A percentile compares a stretch with the other conserved stretches of the same genome.
These are phyloP conservation scores for Cladophialophora psammophila DNA, from an alignment of 2,329 filamentous ascomycete genomes.

Conservation along the genomic window DNA sequence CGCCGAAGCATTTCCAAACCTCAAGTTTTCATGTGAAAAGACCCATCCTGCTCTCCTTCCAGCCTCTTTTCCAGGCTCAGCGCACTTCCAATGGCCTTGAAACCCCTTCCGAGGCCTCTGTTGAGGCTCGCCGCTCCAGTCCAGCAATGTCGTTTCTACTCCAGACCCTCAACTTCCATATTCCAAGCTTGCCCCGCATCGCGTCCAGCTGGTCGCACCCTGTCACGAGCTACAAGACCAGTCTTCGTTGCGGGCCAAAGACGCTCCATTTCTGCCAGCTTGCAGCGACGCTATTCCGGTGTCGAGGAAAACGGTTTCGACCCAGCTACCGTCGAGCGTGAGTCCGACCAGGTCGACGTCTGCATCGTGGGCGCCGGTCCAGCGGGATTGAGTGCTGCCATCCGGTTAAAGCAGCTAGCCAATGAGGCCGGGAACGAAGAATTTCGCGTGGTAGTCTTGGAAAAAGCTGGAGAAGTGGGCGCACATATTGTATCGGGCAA, in stretches of 20 bases:
- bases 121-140: constrained; percentile 51
- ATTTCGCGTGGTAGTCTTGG: constrained; percentile 88
- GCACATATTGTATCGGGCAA: constrained; percentile 96
- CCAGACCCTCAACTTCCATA: constrained; percentile 25
- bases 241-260: constrained; percentile 44
- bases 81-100: constrained; percentile 49
- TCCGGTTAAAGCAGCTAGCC: constrained; percentile 92
- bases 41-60: constrained; percentile 6
- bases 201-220: constrained; percentile 21
- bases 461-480: constrained; percentile 94
- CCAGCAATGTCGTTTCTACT: constrained; percentile 43
- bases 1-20: constrained; percentile 18
- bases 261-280: constrained; percentile 56
- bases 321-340: constrained; percentile 75
- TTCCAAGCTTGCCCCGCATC: constrained; percentile 24
- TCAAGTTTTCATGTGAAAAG: constrained; percentile 12
- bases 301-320: constrained; percentile 66
- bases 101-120: constrained; percentile 50
- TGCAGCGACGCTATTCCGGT: constrained; percentile 51
- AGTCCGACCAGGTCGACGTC: constrained; percentile 92
- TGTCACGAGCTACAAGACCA: constrained; percentile 28
- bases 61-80: neutral
- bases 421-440: constrained; percentile 95
- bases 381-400: constrained; percentile 89
- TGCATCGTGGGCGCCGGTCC: constrained; percentile 95